Base-by-base conservation (phyloP, 176 grass and related monocot species). In the Carex littledalei region DNA sequence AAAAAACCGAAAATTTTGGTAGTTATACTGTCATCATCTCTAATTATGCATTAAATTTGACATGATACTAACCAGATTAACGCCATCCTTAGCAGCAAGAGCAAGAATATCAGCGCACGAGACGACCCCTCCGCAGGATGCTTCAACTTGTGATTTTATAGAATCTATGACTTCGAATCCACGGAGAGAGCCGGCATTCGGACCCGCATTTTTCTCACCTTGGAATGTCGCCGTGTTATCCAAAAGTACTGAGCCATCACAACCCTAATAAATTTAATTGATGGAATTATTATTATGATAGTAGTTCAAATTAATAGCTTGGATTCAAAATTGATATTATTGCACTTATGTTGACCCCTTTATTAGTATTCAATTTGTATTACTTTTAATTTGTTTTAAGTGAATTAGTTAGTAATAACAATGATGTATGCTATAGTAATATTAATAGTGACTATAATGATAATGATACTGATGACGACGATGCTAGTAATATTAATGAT, bases 101-200 rank as follows among this genome's bases (percentile, higher is more conserved):
- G 94, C 94, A 83, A 97, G 85, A 83, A 97, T 90, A 87, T 97
- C 94, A 69, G 94, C 94, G 78, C 94, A 97, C 47, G 94, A 97
- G 39, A 90, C 91, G 41, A 41, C 66, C 12, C 87, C 90, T 3
- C 74, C 78, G 66, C 92, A 97, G 0, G 88, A 43, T 12, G 83
- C 80, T 67, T 97, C 94, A 8, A 94, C 90, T 70, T 43, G 87
- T 0, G 85, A 58, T 84, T 97, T 97, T 87, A 94, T 94, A 76
- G 90, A 22, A 86, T 97, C 94, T 81, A 97, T 97, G 18, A 97
- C 92, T 78, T 92, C 86, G 70, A 84, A 97, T 39, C 94, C 90
- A 0, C 94, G 90, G 2, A 97, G 92, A 26, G 94, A 94, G 85
- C 89, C 87, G 68, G 90, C 88, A 60, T 97, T 97, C 20, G 94